These are phyloP conservation scores for Dissoconium aciculare DNA, from an alignment of 2,329 filamentous ascomycete species.

Conservation along the genomic window DNA sequence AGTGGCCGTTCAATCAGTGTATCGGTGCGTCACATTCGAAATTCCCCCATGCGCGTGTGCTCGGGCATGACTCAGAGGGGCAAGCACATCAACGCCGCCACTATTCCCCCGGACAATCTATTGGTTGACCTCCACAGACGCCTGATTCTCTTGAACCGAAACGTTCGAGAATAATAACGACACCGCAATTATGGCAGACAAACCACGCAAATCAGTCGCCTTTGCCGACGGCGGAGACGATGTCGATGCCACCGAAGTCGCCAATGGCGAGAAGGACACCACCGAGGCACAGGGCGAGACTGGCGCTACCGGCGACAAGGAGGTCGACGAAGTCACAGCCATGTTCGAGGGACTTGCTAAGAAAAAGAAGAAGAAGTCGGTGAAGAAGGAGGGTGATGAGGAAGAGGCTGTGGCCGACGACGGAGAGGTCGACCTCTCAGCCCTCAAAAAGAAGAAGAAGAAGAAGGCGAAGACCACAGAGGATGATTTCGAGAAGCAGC, in stretches of 20 bases:
- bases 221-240: constrained; percentile 80
- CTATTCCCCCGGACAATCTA: not conserved
- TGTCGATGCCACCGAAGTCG: constrained; percentile 63
- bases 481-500: constrained; percentile 53
- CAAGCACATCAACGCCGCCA: not conserved
- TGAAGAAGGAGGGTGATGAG: constrained; percentile 23
- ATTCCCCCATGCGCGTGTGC: not conserved
- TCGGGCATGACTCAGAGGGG: not conserved
- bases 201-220: constrained; percentile 81
- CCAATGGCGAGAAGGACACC: constrained; percentile 58
- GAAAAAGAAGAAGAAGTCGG: constrained; percentile 50
- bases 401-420: constrained; percentile 39
- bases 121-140: too few relatives aligned
- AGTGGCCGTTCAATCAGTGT: too few relatives aligned
- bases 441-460: constrained; percentile 83
- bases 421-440: constrained; percentile 47
- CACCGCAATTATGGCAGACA: constrained; percentile 43
- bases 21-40: constrained; percentile 1
- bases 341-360: constrained; percentile 28
- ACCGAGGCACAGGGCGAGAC: constrained; percentile 56
- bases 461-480: constrained; percentile 45
- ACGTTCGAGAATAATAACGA: constrained; percentile 2
- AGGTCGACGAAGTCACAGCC: constrained; percentile 24
- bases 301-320: constrained; percentile 15
- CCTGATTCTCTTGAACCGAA: too few relatives aligned